Evolutionary conservation across 768 basidiomycete species (phyloP).

Genomic region (Hemileccinum rubropunctum): DNA sequence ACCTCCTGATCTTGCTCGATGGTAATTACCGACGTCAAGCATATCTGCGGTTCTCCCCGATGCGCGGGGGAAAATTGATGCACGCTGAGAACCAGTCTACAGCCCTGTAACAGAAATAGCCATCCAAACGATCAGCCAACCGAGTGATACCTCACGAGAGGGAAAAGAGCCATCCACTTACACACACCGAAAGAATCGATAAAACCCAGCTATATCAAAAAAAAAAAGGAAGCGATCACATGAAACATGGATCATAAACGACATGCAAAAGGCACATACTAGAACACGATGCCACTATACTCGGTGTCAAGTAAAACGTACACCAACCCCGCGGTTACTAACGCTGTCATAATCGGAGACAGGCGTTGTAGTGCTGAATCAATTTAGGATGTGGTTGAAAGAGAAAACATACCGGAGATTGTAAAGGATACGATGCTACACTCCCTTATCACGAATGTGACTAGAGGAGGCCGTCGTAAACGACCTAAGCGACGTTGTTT

Average conservation of each 20-base stretch:
- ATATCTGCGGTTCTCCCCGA: too few species aligned
- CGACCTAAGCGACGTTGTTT: not conserved
- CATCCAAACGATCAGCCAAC: not conserved
- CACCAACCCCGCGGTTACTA: slow-evolving; percentile 1
- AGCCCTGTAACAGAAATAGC: not conserved
- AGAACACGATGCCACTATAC: slow-evolving; percentile 9
- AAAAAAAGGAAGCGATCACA: not conserved
- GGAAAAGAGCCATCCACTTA: not conserved
- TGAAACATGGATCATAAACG: not conserved
- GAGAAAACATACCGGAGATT: not conserved
- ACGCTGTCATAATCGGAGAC: not conserved
- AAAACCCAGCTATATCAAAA: slow-evolving; percentile 2
- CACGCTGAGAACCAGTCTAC: slow-evolving; percentile 5
- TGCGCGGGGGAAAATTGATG: not conserved
- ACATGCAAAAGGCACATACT: slow-evolving; percentile 1
- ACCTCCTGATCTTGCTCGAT: too few species aligned
- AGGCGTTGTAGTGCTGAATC: not conserved
- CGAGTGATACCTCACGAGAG: not conserved
- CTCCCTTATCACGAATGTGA: slow-evolving; percentile 3
- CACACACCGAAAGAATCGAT: slow-evolving; percentile 7
- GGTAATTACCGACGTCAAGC: too few species aligned
- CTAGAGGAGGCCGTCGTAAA: not conserved
- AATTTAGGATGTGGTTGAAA: not conserved
- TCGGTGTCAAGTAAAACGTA: slow-evolving; percentile 5
- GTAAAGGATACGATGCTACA: slow-evolving; percentile 1